A percentile compares a stretch with the other conserved stretches of the same genome.
These are phyloP conservation scores for Podaxis sp. DNA, from an alignment of 768 basidiomycete genomes.

Conservation along the genomic window DNA sequence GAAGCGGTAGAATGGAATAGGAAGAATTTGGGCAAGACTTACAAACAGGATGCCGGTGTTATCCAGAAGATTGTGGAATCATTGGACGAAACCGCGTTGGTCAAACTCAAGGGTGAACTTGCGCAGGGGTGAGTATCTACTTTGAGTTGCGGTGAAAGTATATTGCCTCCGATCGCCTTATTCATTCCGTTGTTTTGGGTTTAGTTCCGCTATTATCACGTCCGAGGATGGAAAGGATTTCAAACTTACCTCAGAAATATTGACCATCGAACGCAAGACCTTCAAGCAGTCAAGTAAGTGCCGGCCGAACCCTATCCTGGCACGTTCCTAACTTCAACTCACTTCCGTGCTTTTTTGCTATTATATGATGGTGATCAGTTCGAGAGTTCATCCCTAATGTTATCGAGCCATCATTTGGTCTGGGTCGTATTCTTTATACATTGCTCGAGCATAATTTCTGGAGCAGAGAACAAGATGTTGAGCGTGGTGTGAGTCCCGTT, in stretches of 20 bases:
- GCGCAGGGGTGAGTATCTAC: constrained; percentile 59
- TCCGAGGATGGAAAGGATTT: constrained; percentile 66
- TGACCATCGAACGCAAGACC: constrained; percentile 80
- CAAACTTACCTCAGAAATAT: constrained; percentile 66
- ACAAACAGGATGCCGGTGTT: constrained; percentile 76
- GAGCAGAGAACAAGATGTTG: constrained; percentile 89
- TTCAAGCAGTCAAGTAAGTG: constrained; percentile 82
- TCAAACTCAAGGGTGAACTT: constrained; percentile 69
- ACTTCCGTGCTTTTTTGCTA: constrained; percentile 9
- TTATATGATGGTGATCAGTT: constrained; percentile 46
- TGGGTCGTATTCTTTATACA: constrained; percentile 93
- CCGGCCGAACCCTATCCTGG: background rate
- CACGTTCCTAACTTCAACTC: background rate
- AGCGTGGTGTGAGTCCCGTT: constrained; percentile 69
- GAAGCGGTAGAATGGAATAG: constrained; percentile 82
- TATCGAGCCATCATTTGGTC: constrained; percentile 97
- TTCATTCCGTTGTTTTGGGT: constrained; percentile 13
- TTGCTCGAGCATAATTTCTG: constrained; percentile 96
- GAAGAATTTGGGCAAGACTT: constrained; percentile 86
- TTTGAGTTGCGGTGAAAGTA: background rate
- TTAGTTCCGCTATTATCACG: constrained; percentile 55
- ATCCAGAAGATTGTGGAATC: constrained; percentile 65
- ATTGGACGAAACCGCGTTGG: constrained; percentile 66
- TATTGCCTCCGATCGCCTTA: constrained; percentile 8
- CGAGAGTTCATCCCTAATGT: constrained; percentile 97